Conservation (phyloP, 2,329 filamentous ascomycete genomes). For the Cordyceps cateniannulata region DNA sequence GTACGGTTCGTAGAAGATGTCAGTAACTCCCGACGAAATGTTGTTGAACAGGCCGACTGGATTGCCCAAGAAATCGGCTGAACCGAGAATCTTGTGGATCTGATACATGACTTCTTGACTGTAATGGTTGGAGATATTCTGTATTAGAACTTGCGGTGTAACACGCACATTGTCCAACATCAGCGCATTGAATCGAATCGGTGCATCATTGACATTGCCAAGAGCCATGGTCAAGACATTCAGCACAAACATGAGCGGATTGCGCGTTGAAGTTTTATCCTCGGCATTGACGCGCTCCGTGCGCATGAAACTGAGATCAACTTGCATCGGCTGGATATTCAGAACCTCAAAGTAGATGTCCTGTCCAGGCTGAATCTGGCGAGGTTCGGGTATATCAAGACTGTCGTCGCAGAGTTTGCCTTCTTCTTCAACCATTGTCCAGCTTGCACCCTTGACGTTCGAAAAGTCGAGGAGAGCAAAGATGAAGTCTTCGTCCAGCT, state of each 20-base stretch:
- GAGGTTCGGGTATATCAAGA: slow-evolving; percentile 87
- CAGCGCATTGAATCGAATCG: slow-evolving; percentile 84
- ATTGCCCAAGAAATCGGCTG: slow-evolving; percentile 95
- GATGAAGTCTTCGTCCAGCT: slow-evolving; percentile 97
- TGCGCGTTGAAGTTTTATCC: slow-evolving; percentile 82
- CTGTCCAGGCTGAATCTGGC: slow-evolving; percentile 74
- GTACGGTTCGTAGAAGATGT: slow-evolving; percentile 99
- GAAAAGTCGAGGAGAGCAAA: slow-evolving; percentile 93
- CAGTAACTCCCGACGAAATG: slow-evolving; percentile 90
- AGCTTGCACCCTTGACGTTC: slow-evolving; percentile 84
- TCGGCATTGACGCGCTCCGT: slow-evolving; percentile 96
- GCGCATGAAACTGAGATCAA: slow-evolving; percentile 93
- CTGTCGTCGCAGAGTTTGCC: slow-evolving; percentile 84
- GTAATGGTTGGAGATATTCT: slow-evolving; percentile 89
- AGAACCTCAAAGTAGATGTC: slow-evolving; percentile 98
- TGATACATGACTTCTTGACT: slow-evolving; percentile 94
- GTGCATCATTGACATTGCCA: slow-evolving; percentile 97
- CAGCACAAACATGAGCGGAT: slow-evolving; percentile 97
- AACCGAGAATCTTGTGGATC: slow-evolving; percentile 94
- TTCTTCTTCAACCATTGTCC: slow-evolving; percentile 61
- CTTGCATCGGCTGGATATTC: slow-evolving; percentile 96
- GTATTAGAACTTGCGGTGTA: slow-evolving; percentile 73
- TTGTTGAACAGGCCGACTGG: slow-evolving; percentile 98
- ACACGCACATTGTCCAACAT: slow-evolving; percentile 94
- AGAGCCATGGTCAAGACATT: slow-evolving; percentile 99